These are phyloP conservation scores for Tolypocladium guangdongense DNA, from an alignment of 2,329 filamentous ascomycete species.

Conservation along the genomic window DNA sequence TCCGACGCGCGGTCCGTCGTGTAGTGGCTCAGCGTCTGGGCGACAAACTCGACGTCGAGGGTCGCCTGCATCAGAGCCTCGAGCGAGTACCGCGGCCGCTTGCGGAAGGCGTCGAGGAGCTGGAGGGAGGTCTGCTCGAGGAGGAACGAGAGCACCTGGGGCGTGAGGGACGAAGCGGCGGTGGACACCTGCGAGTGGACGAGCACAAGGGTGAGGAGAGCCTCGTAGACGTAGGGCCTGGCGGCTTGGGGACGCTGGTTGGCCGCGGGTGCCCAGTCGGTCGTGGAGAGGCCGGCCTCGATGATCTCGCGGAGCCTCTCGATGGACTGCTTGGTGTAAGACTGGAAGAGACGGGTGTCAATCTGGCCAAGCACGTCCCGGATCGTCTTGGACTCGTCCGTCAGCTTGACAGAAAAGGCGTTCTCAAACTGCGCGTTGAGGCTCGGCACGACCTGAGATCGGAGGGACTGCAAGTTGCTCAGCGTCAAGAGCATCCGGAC, in stretches of 20 bases:
- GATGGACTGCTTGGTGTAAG: conserved; percentile 74
- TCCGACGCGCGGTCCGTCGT: conserved; percentile 73
- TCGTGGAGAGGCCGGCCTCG: conserved; percentile 56
- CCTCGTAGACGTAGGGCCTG: conserved; percentile 79
- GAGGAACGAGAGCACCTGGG: conserved; percentile 74
- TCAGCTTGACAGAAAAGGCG: conserved; percentile 85
- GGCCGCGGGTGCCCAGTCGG: conserved; percentile 57
- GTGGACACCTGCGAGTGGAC: conserved; percentile 85
- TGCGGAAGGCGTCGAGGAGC: conserved; percentile 71
- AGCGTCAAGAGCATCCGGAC: conserved; percentile 89
- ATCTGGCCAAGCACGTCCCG: conserved; percentile 85
- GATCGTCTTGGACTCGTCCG: conserved; percentile 86
- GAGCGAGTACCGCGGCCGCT: conserved; percentile 58
- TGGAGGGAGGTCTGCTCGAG: conserved; percentile 71
- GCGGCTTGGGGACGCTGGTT: conserved; percentile 58
- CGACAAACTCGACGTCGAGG: conserved; percentile 91
- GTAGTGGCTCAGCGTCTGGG: conserved; percentile 84
- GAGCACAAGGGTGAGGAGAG: conserved; percentile 74
- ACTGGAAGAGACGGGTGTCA: conserved; percentile 80
- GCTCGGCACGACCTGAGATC: conserved; percentile 70
- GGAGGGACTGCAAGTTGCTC: conserved; percentile 79
- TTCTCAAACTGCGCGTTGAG: conserved; percentile 91
- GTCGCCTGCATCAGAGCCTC: conserved; percentile 91
- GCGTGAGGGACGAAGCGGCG: conserved; percentile 63
- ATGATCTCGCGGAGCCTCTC: conserved; percentile 60